A percentile compares a stretch with the other conserved stretches of the same genome.
phyloP scores from a whole-genome alignment of 1,284 basidiomycete genomes.

The Melampsora allii-populina region DNA sequence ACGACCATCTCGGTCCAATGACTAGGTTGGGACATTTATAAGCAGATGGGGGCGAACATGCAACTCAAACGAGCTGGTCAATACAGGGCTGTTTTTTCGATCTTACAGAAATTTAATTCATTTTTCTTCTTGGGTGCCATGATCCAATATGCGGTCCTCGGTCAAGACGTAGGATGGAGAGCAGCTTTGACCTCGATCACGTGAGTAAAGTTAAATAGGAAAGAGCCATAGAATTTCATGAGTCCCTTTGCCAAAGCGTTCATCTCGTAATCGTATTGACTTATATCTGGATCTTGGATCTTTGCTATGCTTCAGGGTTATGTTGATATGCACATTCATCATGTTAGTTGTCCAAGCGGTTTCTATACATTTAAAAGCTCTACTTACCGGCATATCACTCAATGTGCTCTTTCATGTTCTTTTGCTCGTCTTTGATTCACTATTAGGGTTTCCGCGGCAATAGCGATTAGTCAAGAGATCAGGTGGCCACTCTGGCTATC shows the following conservation, averaged over 20 bases:
- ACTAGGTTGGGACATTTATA: slow-evolving; percentile 6
- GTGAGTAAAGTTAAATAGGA: not conserved
- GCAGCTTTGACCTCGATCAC: not conserved
- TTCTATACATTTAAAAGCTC: too few relatives aligned
- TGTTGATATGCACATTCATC: not conserved
- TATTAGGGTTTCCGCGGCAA: not conserved
- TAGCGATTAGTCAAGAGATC: not conserved
- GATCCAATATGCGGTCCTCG: slow-evolving; percentile 1
- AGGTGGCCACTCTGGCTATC: slow-evolving; percentile 3
- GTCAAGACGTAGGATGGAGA: not conserved
- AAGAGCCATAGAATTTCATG: not conserved
- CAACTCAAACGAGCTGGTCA: not conserved
- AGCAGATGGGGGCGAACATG: slow-evolving; percentile 3
- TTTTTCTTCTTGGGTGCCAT: slow-evolving; percentile 7
- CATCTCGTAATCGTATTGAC: not conserved
- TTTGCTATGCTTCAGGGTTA: not conserved
- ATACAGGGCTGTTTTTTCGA: not conserved
- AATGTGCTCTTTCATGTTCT: too few relatives aligned
- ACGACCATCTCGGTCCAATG: too few relatives aligned
- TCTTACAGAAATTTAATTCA: slow-evolving; percentile 7
- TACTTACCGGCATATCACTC: too few relatives aligned
- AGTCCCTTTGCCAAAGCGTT: too few relatives aligned
- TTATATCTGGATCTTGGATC: not conserved
- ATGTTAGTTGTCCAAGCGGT: not conserved
- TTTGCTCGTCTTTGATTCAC: too few relatives aligned